These are phyloP conservation scores for Inga laurina DNA, from an alignment of 306 rosid species.

Conservation along the genomic window DNA sequence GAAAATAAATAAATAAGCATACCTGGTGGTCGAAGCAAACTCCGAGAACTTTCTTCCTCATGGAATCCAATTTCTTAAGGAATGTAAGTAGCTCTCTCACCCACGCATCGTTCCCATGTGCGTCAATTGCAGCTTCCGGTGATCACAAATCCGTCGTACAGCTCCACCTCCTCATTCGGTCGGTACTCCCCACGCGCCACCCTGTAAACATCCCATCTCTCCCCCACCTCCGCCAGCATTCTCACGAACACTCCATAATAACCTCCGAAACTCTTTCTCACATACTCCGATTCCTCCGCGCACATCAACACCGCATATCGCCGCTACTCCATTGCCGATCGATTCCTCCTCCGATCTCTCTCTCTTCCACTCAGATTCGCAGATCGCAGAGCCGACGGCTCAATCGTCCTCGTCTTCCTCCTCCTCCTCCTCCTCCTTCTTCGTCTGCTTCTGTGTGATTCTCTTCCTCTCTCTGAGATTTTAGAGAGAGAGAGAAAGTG, in stretches of 20 bases:
- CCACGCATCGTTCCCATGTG: conserved; percentile 79
- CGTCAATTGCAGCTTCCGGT: conserved; percentile 88
- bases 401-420: neutral
- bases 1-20: neutral
- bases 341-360: conserved; percentile 3
- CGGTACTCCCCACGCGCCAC: conserved; percentile 76
- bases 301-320: conserved; percentile 67
- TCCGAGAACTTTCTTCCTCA: conserved; percentile 75
- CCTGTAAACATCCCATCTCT: conserved; percentile 67
- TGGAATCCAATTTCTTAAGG: conserved; percentile 50
- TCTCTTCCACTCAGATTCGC: neutral
- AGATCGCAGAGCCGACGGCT: neutral
- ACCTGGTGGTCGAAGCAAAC: conserved; percentile 97
- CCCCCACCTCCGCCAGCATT: conserved; percentile 89
- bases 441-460: neutral
- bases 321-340: conserved; percentile 24
- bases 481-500: conserved; percentile 34
- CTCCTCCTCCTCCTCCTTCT: neutral
- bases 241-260: conserved; percentile 67
- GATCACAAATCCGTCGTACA: conserved; percentile 75
- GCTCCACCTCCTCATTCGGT: conserved; percentile 44
- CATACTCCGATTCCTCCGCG: conserved; percentile 84
- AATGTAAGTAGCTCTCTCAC: conserved; percentile 54
- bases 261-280: conserved; percentile 75
- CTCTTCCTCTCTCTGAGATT: conserved; percentile 25